Conservation (phyloP, 83 land plant genomes). For the Picea abies region DNA sequence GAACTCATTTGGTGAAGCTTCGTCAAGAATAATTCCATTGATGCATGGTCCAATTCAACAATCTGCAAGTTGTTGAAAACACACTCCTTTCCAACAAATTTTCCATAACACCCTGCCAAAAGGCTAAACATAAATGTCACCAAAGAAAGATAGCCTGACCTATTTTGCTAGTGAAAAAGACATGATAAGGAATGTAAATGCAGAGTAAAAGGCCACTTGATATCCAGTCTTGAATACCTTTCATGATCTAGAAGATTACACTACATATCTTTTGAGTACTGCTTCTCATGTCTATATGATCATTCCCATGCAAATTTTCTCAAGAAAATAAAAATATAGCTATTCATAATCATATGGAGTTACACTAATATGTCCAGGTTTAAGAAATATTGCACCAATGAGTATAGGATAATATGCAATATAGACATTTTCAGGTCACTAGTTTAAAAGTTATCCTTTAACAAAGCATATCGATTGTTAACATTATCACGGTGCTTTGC, state of each 20-base stretch:
- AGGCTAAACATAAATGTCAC: neutral
- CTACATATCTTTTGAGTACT: neutral
- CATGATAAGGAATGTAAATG: neutral
- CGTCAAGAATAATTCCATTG: conserved; percentile 21
- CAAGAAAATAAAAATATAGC: neutral
- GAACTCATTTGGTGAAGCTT: conserved; percentile 56
- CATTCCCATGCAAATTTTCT: neutral
- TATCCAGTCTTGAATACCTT: neutral
- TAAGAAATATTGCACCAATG: neutral
- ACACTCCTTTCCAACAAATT: conserved; percentile 74
- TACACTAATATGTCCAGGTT: neutral
- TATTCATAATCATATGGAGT: neutral
- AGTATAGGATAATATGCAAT: neutral
- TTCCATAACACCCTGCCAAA: conserved; percentile 85
- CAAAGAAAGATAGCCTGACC: neutral
- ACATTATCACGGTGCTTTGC: neutral
- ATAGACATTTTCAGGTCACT: neutral
- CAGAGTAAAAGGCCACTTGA: neutral
- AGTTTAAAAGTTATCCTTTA: too few relatives aligned
- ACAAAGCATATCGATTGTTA: neutral
- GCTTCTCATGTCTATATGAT: neutral
- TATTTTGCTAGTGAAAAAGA: neutral
- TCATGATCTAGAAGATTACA: neutral
- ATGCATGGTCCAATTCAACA: conserved; percentile 50
- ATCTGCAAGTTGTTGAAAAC: conserved; percentile 61